Percentiles rank a stretch among this genome's conserved stretches.
phyloP scores from a whole-genome alignment of 352 stramenopile genomes.

The Thalassiosira livingstoniorum region DNA sequence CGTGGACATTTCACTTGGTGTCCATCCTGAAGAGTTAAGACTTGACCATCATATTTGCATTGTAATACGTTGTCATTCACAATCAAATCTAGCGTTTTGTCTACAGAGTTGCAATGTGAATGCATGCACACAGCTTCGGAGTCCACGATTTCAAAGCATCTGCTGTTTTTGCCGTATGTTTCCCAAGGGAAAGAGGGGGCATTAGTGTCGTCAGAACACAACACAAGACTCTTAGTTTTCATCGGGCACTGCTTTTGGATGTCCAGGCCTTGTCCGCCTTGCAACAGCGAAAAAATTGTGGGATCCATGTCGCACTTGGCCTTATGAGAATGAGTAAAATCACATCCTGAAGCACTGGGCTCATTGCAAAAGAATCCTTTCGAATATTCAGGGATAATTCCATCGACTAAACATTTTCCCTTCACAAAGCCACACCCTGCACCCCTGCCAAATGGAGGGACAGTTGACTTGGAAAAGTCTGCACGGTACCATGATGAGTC shows the following conservation, averaged over 20 bases:
- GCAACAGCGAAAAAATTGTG: neutral
- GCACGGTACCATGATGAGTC: conserved; percentile 68
- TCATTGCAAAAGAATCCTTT: conserved; percentile 53
- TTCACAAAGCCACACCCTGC: conserved; percentile 60
- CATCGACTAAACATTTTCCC: conserved; percentile 41
- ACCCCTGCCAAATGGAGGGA: conserved; percentile 49
- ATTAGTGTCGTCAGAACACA: conserved; percentile 42
- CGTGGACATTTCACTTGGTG: conserved; percentile 46
- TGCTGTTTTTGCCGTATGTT: conserved; percentile 47
- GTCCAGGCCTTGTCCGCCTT: no score
- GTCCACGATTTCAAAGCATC: conserved; percentile 56
- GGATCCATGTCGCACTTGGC: conserved; percentile 34
- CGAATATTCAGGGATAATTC: conserved; percentile 50
- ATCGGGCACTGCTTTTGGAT: conserved; percentile 31
- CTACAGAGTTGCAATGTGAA: conserved; percentile 55
- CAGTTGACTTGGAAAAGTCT: conserved; percentile 52
- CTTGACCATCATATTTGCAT: conserved; percentile 61
- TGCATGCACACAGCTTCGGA: conserved; percentile 51
- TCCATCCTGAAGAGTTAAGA: conserved; percentile 31
- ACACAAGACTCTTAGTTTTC: conserved; percentile 53
- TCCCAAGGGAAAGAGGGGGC: conserved; percentile 41
- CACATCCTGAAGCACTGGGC: conserved; percentile 33
- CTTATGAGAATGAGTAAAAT: conserved; percentile 62
- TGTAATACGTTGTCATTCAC: conserved; percentile 46
- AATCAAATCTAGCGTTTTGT: conserved; percentile 59